These are phyloP conservation scores for Kandelia obovata DNA, from an alignment of 345 rosid genomes.

Conservation along the genomic window DNA sequence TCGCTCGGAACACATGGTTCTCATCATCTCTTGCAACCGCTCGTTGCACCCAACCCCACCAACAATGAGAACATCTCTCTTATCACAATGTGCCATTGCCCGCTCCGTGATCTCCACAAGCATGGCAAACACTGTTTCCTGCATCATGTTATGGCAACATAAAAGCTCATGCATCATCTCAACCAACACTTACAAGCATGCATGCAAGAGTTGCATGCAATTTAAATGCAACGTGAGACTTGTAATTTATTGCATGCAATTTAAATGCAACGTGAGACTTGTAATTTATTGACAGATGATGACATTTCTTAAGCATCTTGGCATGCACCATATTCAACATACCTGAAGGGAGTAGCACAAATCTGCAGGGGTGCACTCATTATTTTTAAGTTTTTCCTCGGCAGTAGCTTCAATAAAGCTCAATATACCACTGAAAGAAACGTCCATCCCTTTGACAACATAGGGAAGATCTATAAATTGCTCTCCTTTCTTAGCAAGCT, in stretches of 20 bases:
- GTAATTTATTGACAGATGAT: too few species aligned
- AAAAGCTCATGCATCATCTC: not conserved
- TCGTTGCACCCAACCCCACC: slow-evolving; percentile 96
- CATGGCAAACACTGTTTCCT: slow-evolving; percentile 94
- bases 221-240: too few species aligned
- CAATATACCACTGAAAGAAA: slow-evolving; percentile 89
- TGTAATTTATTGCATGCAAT: too few species aligned
- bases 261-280: too few species aligned
- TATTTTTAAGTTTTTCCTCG: slow-evolving; percentile 73
- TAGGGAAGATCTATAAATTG: slow-evolving; percentile 86
- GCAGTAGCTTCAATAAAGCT: slow-evolving; percentile 85
- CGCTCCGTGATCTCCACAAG: slow-evolving; percentile 94
- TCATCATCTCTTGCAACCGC: slow-evolving; percentile 96
- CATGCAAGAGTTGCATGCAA: too few species aligned
- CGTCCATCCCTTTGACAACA: slow-evolving; percentile 98
- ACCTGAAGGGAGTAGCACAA: slow-evolving; percentile 96
- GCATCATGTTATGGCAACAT: slow-evolving; percentile 3
- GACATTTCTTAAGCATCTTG: not conserved
- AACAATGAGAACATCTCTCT: slow-evolving; percentile 83
- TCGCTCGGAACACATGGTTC: slow-evolving; percentile 84
- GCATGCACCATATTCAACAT: slow-evolving; percentile 7
- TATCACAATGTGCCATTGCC: slow-evolving; percentile 98
- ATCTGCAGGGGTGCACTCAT: slow-evolving; percentile 88
- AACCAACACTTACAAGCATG: too few species aligned
- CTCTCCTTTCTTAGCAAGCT: slow-evolving; percentile 97